A percentile compares a stretch with the other conserved stretches of the same genome.
phyloP scores from a whole-genome alignment of 1,139 yeast species.

The Yamadazyma sp. region DNA sequence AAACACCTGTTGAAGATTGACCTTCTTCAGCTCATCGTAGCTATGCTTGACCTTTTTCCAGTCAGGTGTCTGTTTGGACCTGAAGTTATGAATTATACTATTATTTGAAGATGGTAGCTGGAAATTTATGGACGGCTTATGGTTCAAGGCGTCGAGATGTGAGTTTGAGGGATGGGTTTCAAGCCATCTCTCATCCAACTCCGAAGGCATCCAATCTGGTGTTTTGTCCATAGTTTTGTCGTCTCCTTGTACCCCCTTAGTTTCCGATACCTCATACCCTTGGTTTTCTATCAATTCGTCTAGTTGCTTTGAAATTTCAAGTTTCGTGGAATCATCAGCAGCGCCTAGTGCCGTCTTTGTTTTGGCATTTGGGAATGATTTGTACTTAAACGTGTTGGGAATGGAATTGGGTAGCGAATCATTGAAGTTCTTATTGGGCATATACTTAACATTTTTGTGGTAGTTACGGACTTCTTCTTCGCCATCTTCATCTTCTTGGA shows the following conservation, averaged over 20 bases:
- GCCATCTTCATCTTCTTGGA: conserved; percentile 6
- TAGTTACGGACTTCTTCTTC: conserved; percentile 19
- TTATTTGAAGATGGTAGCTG: conserved; percentile 24
- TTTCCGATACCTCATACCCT: no score
- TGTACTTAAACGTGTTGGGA: conserved; percentile 48
- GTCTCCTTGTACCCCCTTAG: conserved; percentile 28
- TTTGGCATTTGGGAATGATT: conserved; percentile 47
- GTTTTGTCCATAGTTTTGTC: conserved; percentile 21
- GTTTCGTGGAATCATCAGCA: conserved; percentile 5
- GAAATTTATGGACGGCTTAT: conserved; percentile 20
- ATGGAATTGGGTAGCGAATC: conserved; percentile 31
- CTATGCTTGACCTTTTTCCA: conserved; percentile 38
- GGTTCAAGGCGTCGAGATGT: conserved; percentile 23
- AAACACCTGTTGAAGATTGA: conserved; percentile 29
- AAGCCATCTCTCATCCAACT: conserved; percentile 38
- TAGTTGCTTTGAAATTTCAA: conserved; percentile 4
- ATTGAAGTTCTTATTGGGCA: conserved; percentile 35
- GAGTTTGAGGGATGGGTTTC: conserved; percentile 18
- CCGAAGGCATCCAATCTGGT: conserved; percentile 50
- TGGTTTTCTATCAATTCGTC: conserved; percentile 1
- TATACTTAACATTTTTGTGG: conserved; percentile 35
- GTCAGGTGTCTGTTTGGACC: conserved; percentile 31
- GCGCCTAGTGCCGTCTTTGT: conserved; percentile 33
- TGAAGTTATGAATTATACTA: conserved; percentile 38
- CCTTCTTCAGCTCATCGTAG: conserved; percentile 26